Evolutionary conservation across 2,329 filamentous ascomycete species (phyloP), one percentile per base, ranked within the genome.

Genomic region (Emmonsiellopsis sp.): DNA sequence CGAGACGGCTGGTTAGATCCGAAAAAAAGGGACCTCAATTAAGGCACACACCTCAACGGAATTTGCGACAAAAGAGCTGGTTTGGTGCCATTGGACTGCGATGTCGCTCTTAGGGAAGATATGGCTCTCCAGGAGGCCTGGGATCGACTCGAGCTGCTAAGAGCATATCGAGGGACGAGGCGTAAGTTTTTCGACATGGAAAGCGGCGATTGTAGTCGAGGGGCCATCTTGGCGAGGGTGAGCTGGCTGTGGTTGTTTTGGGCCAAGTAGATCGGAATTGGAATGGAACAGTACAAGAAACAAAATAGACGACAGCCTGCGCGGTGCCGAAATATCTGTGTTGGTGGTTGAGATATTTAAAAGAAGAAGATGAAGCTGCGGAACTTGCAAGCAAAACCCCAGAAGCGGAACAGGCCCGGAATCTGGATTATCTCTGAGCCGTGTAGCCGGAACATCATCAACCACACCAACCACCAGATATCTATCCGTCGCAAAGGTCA

Each of bases 191-290:
- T 60, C 54, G 64, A 63, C 54, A 61, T 61, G 55, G 61, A 62
- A 60, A 65, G 67, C 51, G 61, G 57, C 44, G 71, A 56, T 53
- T 69, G 65, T 59, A 72, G 63, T 58, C 70, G 67, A 65, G 66
- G 66, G 63, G 68, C 66, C 70, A 73, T 73, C 57, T 51, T 65
- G 50, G 61, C 47, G 11, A 26, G 11, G 37, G 11, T 55, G 13
- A 26, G 5, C 20, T 5, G 20, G 20, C 3, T 26, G 20, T 26
- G 20, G 20, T 26, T 26, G 20, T 4, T 26, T 26, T 26, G 20
- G 20, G 20, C 20, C 20, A 26, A 26, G 20, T 26, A 26, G 20
- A 26, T 26, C 5, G 3, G 20, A 26, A 26, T 26, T 26, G 20
- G 20, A 26, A 26, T 2, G 20, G 20, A 26, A 5, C 20, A 26